A percentile compares a stretch with the other conserved stretches of the same genome.
These are phyloP conservation scores for Xylaria palmicola DNA, from an alignment of 495 filamentous ascomycete species.

Conservation along the genomic window DNA sequence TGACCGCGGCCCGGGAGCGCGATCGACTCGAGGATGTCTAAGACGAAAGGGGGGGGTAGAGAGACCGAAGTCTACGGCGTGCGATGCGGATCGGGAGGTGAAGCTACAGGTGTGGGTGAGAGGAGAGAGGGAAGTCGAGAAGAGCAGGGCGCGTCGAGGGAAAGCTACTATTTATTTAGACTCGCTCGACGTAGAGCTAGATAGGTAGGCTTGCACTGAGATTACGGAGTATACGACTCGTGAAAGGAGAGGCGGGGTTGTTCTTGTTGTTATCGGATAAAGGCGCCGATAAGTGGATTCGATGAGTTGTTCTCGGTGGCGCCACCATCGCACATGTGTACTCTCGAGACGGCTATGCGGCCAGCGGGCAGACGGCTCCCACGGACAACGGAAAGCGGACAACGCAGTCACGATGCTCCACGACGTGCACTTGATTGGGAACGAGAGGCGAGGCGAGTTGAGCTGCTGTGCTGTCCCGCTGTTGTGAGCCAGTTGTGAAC, in stretches of 20 bases:
- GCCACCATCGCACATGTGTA: neutral
- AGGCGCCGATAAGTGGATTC: conserved; percentile 7
- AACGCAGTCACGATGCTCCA: neutral
- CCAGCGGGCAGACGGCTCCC: neutral
- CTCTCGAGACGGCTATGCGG: neutral
- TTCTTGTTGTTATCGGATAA: conserved; percentile 7
- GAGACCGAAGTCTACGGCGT: neutral
- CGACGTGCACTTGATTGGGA: neutral
- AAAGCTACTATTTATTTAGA: conserved; percentile 7
- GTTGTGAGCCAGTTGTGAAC: neutral
- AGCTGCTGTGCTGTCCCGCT: neutral
- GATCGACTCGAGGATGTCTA: conserved; percentile 44
- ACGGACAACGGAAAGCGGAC: neutral
- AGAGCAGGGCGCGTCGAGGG: neutral
- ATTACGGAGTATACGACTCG: too few species aligned
- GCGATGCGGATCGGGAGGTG: neutral
- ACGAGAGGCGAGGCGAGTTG: neutral
- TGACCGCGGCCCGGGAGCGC: conserved; percentile 56
- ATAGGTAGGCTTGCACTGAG: neutral
- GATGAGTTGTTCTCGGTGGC: conserved; percentile 1
- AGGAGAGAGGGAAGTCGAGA: neutral
- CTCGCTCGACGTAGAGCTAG: neutral
- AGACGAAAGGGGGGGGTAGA: neutral
- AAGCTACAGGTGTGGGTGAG: neutral
- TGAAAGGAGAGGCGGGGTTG: conserved; percentile 2